Evolutionary conservation across 2,329 filamentous ascomycete genomes (phyloP), one percentile per base, ranked within the genome.

Genomic region (Diaporthe citriasiana): DNA sequence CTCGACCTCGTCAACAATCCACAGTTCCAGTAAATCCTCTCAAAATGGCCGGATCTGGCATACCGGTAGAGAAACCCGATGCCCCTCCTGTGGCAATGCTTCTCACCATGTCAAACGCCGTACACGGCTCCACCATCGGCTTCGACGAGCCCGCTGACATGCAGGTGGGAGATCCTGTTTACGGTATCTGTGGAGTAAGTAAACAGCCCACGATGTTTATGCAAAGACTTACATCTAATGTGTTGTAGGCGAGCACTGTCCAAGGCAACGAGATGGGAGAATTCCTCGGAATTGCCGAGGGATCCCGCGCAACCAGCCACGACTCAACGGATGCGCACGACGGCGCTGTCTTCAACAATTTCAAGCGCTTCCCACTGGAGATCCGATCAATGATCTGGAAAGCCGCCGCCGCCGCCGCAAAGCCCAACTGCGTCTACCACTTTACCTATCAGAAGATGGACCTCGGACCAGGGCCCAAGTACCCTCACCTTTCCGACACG

Each of bases 21-120:
- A 10, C 6, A 13, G 8, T n/a, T 2, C 7, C 15, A 25, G 8
- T 0, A 3, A 30, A 1, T 4, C 8, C 1, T 22, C 25, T 8
- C 25, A 42, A 38, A 3, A 60, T 60, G 35, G n/a, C 38, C 5
- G 57, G 8, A 17, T 13, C 19, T 10, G 9, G 19, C 30, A 6
- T 27, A 15, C 7, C n/a, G n/a, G n/a, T n/a, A n/a, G n/a, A n/a
- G 42, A 19, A 47, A 22, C 42, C 19, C 42, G 1, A 7, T 8
- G 9, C 42, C 19, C 40, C 40, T 47, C 17, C 5, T 47, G 7
- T 47, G 35, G 22, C 7, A 17, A 40, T 19, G n/a, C 56, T 27
- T 40, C 35, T 25, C 35, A 38, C 17, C 56, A 3, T 17, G 7
- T 33, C 13, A 1, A 25, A 17, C 6, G 56, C 22, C 13, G 4